phyloP scores from a whole-genome alignment of 768 basidiomycete species.

The Dendrothele bispora region DNA sequence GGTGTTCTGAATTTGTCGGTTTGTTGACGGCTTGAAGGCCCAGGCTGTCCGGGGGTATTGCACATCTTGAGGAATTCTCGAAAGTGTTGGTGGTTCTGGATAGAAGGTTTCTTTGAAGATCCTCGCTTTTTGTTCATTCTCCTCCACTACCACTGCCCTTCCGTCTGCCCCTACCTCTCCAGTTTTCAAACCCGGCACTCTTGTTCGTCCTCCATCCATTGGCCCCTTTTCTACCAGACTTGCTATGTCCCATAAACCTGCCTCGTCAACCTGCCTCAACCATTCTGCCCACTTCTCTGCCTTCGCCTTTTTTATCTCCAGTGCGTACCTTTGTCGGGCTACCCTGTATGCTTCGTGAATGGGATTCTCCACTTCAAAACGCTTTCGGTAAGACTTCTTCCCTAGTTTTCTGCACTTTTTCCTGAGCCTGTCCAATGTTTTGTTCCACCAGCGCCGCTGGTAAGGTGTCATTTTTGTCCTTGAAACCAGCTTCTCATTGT shows the following conservation, averaged over 20 bases:
- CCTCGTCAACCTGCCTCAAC: constrained; percentile 12
- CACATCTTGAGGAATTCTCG: neutral
- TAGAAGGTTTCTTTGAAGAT: too few species aligned
- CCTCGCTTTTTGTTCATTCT: too few species aligned
- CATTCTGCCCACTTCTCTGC: constrained; percentile 8
- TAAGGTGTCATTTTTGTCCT: too few species aligned
- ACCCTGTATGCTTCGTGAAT: neutral
- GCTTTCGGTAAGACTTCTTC: neutral
- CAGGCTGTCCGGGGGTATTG: constrained; percentile 12
- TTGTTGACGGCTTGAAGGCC: neutral
- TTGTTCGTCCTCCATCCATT: neutral
- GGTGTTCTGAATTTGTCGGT: constrained; percentile 15
- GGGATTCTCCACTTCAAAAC: neutral
- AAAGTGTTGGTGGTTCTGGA: too few species aligned
- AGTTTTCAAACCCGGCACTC: too few species aligned
- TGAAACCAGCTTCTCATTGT: too few species aligned
- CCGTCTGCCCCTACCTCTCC: too few species aligned
- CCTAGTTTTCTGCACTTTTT: neutral
- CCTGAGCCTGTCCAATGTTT: constrained; percentile 3
- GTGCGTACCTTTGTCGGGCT: neutral
- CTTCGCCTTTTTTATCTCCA: neutral
- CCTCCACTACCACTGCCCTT: too few species aligned
- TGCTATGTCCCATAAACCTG: constrained; percentile 5
- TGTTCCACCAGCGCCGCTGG: constrained; percentile 14
- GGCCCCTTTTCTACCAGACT: neutral